Percentiles rank a stretch among this genome's conserved stretches.
Evolutionary conservation across 768 basidiomycete genomes (phyloP).

Genomic region (Rhodotorula babjevae): DNA sequence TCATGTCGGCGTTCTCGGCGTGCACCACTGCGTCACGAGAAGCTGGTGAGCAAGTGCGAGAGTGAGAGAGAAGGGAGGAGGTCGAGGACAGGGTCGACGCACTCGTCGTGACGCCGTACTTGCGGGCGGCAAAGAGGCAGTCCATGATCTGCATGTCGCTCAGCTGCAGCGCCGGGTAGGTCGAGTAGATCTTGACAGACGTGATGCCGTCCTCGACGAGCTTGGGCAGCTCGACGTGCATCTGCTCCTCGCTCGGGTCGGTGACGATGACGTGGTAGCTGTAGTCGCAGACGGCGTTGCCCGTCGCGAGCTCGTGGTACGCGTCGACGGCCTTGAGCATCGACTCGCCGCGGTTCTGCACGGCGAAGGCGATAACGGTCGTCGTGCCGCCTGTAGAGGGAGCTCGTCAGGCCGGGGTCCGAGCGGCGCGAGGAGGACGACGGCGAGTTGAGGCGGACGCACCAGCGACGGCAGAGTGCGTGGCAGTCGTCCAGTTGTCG

Average conservation of each 20-base stretch:
- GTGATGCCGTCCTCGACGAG: conserved; percentile 48
- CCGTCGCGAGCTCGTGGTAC: conserved; percentile 46
- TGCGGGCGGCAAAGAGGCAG: conserved; percentile 45
- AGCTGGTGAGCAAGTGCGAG: not conserved
- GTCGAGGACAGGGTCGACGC: not conserved
- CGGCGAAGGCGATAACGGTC: conserved; percentile 49
- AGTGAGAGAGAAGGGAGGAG: not conserved
- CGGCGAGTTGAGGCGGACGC: not conserved
- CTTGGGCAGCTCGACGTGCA: conserved; percentile 46
- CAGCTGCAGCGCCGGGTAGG: conserved; percentile 47
- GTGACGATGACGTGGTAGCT: conserved; percentile 48
- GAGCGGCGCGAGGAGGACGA: not conserved
- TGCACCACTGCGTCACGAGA: conserved; percentile 41
- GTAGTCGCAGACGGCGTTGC: conserved; percentile 46
- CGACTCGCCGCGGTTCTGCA: conserved; percentile 43
- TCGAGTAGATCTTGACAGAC: conserved; percentile 47
- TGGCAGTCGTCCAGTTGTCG: conserved; percentile 47
- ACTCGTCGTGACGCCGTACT: conserved; percentile 44
- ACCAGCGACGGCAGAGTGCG: conserved; percentile 32
- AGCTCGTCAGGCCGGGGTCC: not conserved
- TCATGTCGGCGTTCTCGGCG: conserved; percentile 47
- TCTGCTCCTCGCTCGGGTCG: conserved; percentile 46
- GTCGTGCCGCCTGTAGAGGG: conserved; percentile 46
- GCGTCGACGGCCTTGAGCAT: conserved; percentile 45
- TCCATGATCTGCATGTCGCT: conserved; percentile 47